phyloP scores from a whole-genome alignment of 73 alveolate genomes.

The Tetrahymena thermophila region DNA sequence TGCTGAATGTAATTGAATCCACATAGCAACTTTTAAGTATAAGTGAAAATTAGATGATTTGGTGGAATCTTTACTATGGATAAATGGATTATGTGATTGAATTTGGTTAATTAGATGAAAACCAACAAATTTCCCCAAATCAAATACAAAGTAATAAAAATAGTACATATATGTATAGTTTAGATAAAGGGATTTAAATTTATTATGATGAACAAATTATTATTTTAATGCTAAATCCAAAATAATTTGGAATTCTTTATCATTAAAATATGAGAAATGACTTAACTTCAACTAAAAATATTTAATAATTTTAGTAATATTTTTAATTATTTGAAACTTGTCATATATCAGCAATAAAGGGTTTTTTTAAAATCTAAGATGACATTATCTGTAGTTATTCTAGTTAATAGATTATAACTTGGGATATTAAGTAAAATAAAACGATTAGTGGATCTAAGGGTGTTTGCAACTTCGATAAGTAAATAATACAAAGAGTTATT shows the following conservation, averaged over 20 bases:
- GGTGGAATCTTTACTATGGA: not conserved
- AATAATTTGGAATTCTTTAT: not conserved
- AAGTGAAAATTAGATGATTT: not conserved
- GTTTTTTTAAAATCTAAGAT: not conserved
- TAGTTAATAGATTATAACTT: not conserved
- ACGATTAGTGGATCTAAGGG: not conserved
- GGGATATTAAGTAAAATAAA: not conserved
- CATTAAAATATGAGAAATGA: not conserved
- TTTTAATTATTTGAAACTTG: not conserved
- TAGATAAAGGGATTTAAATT: not conserved
- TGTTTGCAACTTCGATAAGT: not conserved
- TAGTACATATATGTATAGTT: not conserved
- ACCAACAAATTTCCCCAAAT: not conserved
- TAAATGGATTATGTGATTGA: not conserved
- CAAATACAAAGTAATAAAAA: not conserved
- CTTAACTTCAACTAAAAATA: not conserved
- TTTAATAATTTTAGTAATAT: not conserved
- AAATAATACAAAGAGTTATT: not conserved
- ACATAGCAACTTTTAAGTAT: not conserved
- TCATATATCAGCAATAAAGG: not conserved
- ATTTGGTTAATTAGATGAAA: not conserved
- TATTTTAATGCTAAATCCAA: not conserved
- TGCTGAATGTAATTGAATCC: not conserved
- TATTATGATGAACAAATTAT: not conserved
- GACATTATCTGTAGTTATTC: not conserved